Conservation (phyloP, 495 filamentous ascomycete genomes). For the Aspergillus haitiensis region DNA sequence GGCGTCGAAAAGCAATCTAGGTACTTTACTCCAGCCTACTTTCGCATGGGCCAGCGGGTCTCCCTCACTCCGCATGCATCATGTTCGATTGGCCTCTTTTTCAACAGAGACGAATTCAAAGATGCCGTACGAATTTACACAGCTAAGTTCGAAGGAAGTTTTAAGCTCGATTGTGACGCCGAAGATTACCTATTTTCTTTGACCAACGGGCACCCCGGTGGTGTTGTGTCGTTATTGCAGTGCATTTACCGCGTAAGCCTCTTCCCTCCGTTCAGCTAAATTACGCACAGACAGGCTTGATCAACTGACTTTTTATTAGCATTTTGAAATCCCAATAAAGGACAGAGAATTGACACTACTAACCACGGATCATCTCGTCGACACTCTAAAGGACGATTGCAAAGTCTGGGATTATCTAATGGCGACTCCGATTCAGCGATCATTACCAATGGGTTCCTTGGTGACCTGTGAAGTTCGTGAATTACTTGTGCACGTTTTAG, state of each 20-base stretch:
- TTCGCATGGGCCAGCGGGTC: constrained; percentile 8
- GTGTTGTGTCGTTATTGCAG: constrained; percentile 3
- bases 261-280: constrained; percentile 9
- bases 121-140: constrained; percentile 5
- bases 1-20: constrained; percentile 6
- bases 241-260: constrained; percentile 12
- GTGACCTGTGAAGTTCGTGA: constrained; percentile 10
- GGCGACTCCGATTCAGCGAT: constrained; percentile 8
- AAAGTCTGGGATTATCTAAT: neutral
- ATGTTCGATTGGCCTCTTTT: constrained; percentile 8
- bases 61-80: constrained; percentile 7
- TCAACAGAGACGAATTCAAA: constrained; percentile 9
- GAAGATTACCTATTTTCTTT: constrained; percentile 9
- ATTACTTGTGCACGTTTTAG: constrained; percentile 8
- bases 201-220: constrained; percentile 18
- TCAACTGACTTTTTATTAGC: constrained; percentile 13
- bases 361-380: constrained; percentile 5
- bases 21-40: constrained; percentile 1
- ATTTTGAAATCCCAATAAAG: constrained; percentile 9
- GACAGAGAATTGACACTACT: neutral
- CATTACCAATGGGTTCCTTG: constrained; percentile 2
- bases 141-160: constrained; percentile 11
- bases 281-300: neutral
- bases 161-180: constrained; percentile 11
- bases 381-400: constrained; percentile 1